Base-by-base conservation (phyloP, 257 asterid species). In the Anisodus tanguticus region DNA sequence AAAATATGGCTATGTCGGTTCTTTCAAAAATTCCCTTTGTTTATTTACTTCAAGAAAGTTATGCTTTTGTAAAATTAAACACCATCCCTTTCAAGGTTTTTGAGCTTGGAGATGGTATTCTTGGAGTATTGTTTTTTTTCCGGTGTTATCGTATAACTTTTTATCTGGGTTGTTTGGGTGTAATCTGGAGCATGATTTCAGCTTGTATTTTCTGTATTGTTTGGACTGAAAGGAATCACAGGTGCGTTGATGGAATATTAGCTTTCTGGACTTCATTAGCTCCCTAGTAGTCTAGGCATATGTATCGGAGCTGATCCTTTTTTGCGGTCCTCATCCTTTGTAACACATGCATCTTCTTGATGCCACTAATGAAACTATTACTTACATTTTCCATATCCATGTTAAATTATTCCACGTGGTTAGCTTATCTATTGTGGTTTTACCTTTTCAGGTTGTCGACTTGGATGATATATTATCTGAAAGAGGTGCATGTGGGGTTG, bases 401-500 rank as follows among this genome's bases (percentile, higher is more conserved):
- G 15, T 63, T 35, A 58, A 81, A 81, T 35, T 43, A 51, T 60
- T 45, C 74, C 47, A 26, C 9, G 74, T 54, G 53, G 8, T 55
- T 26, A 53, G 49, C 43, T 84, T 54, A 19, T 39, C 66, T 49
- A 17, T 55, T n/a, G 11, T 80, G 78, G 35, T 60, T 68, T 71
- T 54, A 67, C 51, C 60, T 78, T 90, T 89, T 81, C 88, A 96
- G 99, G 99, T 91, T 84, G 98, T 94, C 45, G 87, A 92, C 86
- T 90, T 97, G 95, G 92, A 91, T 80, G 98, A 97, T 83, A 95
- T 97, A 85, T 22, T 97, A 84, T 86, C 97, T 11, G 99, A 97
- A 89, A 91, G 93, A 88, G 98, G 98, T 78, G 99, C 90, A 83
- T 97, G 99, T 89, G 99, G 99, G 37, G 99, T 97, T 84, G 99